A percentile compares a stretch with the other conserved stretches of the same genome.
phyloP scores from a whole-genome alignment of 225 moss, liverwort and hornwort genomes.

The Pseudisothecium myosuroides region DNA sequence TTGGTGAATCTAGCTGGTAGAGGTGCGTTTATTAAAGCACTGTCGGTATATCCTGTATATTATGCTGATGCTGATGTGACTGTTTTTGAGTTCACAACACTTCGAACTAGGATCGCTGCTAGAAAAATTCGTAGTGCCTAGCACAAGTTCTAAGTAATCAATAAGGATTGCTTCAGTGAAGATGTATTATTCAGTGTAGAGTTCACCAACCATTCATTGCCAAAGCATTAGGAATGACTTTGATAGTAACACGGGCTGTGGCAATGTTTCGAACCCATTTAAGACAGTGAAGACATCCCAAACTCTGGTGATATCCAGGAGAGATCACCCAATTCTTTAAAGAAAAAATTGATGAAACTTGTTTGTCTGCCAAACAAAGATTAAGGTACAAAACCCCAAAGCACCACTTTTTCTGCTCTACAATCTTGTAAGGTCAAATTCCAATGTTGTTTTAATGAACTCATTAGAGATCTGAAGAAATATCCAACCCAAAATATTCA shows the following conservation, averaged over 20 bases:
- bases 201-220: background rate
- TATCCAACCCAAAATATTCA: background rate
- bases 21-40: conserved; percentile 12
- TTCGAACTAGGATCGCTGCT: conserved; percentile 28
- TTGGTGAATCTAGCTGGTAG: conserved; percentile 31
- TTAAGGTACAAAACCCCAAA: too few relatives aligned
- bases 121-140: background rate
- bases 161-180: background rate
- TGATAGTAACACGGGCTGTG: background rate
- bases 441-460: too few relatives aligned
- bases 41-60: conserved; percentile 30
- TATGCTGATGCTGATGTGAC: conserved; percentile 29
- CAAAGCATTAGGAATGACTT: background rate
- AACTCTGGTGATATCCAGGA: too few relatives aligned
- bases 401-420: background rate
- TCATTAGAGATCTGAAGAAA: background rate
- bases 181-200: background rate
- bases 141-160: too few relatives aligned
- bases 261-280: too few relatives aligned
- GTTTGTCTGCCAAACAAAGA: too few relatives aligned
- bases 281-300: background rate
- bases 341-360: too few relatives aligned
- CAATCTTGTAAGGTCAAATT: too few relatives aligned
- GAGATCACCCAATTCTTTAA: too few relatives aligned
- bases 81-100: conserved; percentile 33